Conservation (phyloP, 2,329 filamentous ascomycete species). For the Plenodomus biglobosus region DNA sequence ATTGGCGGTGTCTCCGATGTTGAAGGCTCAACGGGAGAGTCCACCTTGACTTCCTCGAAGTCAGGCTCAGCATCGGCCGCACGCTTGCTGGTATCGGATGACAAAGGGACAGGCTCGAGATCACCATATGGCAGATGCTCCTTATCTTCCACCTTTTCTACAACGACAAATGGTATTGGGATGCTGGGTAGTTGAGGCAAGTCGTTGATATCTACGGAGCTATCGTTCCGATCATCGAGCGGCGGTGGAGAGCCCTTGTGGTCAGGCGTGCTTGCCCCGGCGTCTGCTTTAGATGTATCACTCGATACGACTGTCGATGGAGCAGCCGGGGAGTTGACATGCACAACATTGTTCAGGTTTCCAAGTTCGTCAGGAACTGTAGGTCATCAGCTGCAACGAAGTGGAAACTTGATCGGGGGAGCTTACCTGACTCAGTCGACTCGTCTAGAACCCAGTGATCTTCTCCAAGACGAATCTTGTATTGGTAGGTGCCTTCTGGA, state of each 20-base stretch:
- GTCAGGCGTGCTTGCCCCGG: background rate
- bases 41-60: conserved; percentile 15
- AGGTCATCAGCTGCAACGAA: conserved; percentile 16
- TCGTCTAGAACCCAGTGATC: conserved; percentile 70
- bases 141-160: conserved; percentile 24
- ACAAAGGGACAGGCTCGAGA: conserved; percentile 12
- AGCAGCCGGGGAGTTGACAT: conserved; percentile 27
- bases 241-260: background rate
- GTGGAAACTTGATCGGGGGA: background rate
- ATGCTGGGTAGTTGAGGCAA: background rate
- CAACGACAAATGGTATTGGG: conserved; percentile 25
- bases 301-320: background rate
- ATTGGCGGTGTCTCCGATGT: conserved; percentile 10
- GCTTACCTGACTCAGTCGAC: conserved; percentile 59
- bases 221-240: conserved; percentile 21
- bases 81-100: conserved; percentile 19
- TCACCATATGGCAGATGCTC: conserved; percentile 19
- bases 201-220: conserved; percentile 12
- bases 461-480: conserved; percentile 70
- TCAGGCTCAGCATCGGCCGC: conserved; percentile 27
- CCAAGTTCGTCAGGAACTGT: conserved; percentile 56
- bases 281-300: conserved; percentile 1
- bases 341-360: conserved; percentile 57
- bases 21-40: conserved; percentile 14
- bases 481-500: conserved; percentile 65